phyloP scores from a whole-genome alignment of 768 basidiomycete genomes.

The Agrocybe pediades region DNA sequence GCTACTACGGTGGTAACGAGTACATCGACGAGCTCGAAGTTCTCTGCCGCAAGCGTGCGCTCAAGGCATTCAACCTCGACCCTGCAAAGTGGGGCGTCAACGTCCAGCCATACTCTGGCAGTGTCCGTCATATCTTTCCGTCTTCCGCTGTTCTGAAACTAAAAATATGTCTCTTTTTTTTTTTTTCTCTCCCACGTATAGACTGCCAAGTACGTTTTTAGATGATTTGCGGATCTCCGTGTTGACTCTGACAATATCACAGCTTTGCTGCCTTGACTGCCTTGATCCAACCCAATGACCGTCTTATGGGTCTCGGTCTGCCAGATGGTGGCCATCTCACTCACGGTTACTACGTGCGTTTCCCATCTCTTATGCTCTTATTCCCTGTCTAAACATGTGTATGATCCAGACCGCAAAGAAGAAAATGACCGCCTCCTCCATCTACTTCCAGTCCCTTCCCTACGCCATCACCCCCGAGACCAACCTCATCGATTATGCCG shows the following conservation, averaged over 20 bases:
- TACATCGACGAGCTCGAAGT: slow-evolving; percentile 95
- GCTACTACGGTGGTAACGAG: slow-evolving; percentile 98
- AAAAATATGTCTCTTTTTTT: slow-evolving; percentile 11
- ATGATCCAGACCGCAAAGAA: slow-evolving; percentile 86
- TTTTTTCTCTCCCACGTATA: slow-evolving; percentile 26
- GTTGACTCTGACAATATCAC: slow-evolving; percentile 13
- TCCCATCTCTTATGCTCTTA: slow-evolving; percentile 4
- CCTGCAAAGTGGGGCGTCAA: slow-evolving; percentile 95
- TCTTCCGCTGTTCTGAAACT: slow-evolving; percentile 10
- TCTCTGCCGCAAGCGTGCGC: slow-evolving; percentile 93
- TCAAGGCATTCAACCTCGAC: slow-evolving; percentile 95
- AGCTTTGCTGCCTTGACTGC: slow-evolving; percentile 98
- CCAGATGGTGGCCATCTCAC: slow-evolving; percentile 98
- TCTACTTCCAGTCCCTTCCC: slow-evolving; percentile 99
- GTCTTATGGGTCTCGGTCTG: slow-evolving; percentile 98
- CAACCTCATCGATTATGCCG: slow-evolving; percentile 88
- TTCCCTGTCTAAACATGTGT: slow-evolving; percentile 9
- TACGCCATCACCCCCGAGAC: slow-evolving; percentile 83
- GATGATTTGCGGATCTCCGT: slow-evolving; percentile 8
- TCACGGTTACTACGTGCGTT: slow-evolving; percentile 91
- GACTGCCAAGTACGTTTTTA: slow-evolving; percentile 80
- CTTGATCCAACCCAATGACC: slow-evolving; percentile 94
- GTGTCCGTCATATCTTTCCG: slow-evolving; percentile 47
- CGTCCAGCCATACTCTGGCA: slow-evolving; percentile 97
- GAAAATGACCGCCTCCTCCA: slow-evolving; percentile 99